Conservation (phyloP, 2,329 filamentous ascomycete genomes). For the Claviceps sp. region DNA sequence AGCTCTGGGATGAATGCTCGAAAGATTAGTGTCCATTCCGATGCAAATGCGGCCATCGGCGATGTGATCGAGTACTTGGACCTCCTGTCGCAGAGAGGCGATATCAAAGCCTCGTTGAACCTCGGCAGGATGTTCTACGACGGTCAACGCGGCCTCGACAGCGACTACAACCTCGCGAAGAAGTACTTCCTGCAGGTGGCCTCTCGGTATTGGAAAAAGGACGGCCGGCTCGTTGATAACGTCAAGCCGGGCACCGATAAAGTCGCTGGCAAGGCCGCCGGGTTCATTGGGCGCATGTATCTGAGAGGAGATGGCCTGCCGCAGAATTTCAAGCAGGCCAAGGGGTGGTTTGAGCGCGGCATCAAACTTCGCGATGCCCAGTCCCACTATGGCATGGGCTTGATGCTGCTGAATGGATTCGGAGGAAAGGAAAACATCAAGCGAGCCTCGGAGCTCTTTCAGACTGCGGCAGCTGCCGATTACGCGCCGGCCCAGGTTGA, state of each 20-base stretch:
- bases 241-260: conserved; percentile 61
- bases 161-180: conserved; percentile 60
- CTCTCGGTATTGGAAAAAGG: conserved; percentile 66
- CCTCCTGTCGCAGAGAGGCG: conserved; percentile 78
- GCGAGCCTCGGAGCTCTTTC: conserved; percentile 63
- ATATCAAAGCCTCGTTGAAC: conserved; percentile 75
- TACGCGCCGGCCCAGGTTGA: conserved; percentile 69
- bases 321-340: conserved; percentile 64
- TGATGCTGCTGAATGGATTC: conserved; percentile 72
- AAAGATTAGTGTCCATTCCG: conserved; percentile 58
- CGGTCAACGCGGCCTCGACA: conserved; percentile 60
- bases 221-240: conserved; percentile 61
- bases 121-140: conserved; percentile 82
- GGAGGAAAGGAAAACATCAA: conserved; percentile 56
- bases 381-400: conserved; percentile 70
- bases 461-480: conserved; percentile 68
- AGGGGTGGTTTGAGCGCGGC: conserved; percentile 73
- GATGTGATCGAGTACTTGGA: conserved; percentile 93
- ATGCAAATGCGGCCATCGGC: conserved; percentile 74
- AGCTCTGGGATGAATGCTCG: conserved; percentile 77
- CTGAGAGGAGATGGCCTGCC: conserved; percentile 73
- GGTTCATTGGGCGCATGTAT: conserved; percentile 80
- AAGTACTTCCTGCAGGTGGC: conserved; percentile 72
- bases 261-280: conserved; percentile 69
- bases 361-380: conserved; percentile 63